Evolutionary conservation across 805 yeast species (phyloP).

Genomic region (Suhomyces canberraensis): DNA sequence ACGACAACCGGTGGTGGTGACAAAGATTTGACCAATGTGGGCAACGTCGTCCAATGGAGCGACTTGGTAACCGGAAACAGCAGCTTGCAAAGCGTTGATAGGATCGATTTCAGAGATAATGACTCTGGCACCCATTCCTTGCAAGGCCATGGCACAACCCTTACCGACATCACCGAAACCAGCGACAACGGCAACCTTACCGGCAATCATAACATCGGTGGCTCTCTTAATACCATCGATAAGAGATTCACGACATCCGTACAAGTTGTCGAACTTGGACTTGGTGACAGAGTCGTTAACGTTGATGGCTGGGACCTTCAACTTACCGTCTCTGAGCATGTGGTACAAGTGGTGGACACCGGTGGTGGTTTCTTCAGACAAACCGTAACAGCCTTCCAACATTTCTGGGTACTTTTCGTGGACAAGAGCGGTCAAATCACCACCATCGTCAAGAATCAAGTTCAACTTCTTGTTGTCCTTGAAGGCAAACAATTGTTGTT

Average conservation of each 20-base stretch:
- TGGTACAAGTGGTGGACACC: slow-evolving; percentile 99
- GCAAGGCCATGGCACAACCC: slow-evolving; percentile 99
- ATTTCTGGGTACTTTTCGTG: slow-evolving; percentile 98
- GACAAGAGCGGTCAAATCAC: slow-evolving; percentile 94
- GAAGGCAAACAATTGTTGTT: slow-evolving; percentile 97
- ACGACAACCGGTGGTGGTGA: slow-evolving; percentile 99
- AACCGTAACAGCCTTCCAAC: slow-evolving; percentile 91
- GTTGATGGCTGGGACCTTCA: slow-evolving; percentile 98
- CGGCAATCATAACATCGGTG: slow-evolving; percentile 99
- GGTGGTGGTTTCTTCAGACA: slow-evolving; percentile 98
- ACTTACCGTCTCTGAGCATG: slow-evolving; percentile 81
- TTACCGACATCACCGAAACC: slow-evolving; percentile 99
- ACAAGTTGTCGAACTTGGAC: slow-evolving; percentile 98
- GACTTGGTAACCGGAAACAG: slow-evolving; percentile 98
- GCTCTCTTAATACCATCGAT: slow-evolving; percentile 99
- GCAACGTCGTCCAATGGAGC: slow-evolving; percentile 94
- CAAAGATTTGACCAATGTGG: slow-evolving; percentile 90
- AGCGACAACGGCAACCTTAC: slow-evolving; percentile 98
- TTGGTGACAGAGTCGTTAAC: slow-evolving; percentile 99
- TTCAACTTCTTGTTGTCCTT: slow-evolving; percentile 92
- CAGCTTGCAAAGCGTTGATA: slow-evolving; percentile 98
- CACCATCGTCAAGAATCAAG: slow-evolving; percentile 98
- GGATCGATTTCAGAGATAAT: slow-evolving; percentile 97
- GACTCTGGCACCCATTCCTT: slow-evolving; percentile 99
- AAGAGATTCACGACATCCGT: slow-evolving; percentile 99